These are phyloP conservation scores for Penicillium oxalicum DNA, from an alignment of 2,329 filamentous ascomycete genomes.

Conservation along the genomic window DNA sequence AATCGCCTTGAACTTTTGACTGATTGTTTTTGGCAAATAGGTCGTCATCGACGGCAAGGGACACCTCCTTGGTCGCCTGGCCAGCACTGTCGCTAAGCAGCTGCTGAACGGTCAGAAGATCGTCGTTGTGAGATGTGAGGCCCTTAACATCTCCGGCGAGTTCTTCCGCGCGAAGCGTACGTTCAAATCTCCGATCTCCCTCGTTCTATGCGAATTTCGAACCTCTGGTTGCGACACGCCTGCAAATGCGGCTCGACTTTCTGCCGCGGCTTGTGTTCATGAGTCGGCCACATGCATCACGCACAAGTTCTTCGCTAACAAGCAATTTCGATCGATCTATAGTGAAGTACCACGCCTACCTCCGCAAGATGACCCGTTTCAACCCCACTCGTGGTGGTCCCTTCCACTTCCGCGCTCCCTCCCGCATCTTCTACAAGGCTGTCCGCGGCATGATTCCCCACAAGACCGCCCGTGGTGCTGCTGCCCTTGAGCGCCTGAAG, in stretches of 20 bases:
- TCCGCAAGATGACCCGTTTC: conserved; percentile 99
- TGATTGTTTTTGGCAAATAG: conserved; percentile 48
- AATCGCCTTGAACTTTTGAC: conserved; percentile 32
- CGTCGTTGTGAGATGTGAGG: conserved; percentile 96
- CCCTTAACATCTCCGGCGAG: conserved; percentile 99
- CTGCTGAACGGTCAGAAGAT: conserved; percentile 99
- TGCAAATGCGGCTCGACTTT: background rate
- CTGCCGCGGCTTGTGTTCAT: background rate
- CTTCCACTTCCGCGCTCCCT: conserved; percentile 99
- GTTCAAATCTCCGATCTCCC: conserved; percentile 44
- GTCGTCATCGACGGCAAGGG: conserved; percentile 99
- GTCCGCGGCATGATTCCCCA: conserved; percentile 99
- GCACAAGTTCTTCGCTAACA: conserved; percentile 42
- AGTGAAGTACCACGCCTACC: conserved; percentile 99
- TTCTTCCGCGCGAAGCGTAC: conserved; percentile 99
- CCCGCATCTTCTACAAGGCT: conserved; percentile 99
- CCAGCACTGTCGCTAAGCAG: conserved; percentile 98
- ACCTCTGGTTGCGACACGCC: background rate
- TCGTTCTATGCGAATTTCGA: background rate
- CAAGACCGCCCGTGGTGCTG: conserved; percentile 97
- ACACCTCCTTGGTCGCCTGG: conserved; percentile 98
- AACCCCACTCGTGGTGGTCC: conserved; percentile 99
- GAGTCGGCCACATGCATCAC: background rate
- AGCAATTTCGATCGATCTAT: conserved; percentile 31
- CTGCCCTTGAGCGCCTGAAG: conserved; percentile 97